Evolutionary conservation across 1,139 yeast species (phyloP).

Genomic region (Diutina sp.): DNA sequence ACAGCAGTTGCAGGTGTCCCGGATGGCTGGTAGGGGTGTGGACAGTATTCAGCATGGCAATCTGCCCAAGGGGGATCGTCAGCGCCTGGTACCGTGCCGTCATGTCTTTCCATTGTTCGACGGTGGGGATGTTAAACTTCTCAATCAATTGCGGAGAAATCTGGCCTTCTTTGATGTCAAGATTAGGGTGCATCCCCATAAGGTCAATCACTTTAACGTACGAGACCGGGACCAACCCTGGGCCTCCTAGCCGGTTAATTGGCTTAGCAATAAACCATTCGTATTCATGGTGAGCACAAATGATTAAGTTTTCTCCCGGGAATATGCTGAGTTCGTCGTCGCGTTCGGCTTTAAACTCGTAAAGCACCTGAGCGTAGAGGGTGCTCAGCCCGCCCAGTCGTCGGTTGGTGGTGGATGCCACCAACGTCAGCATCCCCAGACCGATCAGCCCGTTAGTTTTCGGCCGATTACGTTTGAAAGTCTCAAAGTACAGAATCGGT

Average conservation of each 20-base stretch:
- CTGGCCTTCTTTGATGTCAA: conserved; percentile 13
- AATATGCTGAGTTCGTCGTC: conserved; percentile 73
- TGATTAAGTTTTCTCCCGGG: conserved; percentile 81
- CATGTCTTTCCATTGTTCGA: conserved; percentile 88
- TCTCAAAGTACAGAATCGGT: conserved; percentile 75
- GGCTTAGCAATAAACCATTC: conserved; percentile 99
- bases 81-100: conserved; percentile 92
- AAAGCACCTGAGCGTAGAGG: conserved; percentile 39
- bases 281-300: conserved; percentile 90
- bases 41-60: conserved; percentile 4
- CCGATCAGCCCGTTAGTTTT: not conserved
- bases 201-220: conserved; percentile 81
- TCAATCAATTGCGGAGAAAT: conserved; percentile 22
- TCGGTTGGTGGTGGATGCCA: not conserved
- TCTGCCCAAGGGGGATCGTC: conserved; percentile 62
- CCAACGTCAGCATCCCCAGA: not conserved
- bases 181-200: conserved; percentile 20
- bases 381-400: conserved; percentile 15
- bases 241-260: conserved; percentile 89
- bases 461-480: conserved; percentile 47
- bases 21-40: not conserved
- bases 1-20: not conserved
- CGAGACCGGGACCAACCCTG: conserved; percentile 88
- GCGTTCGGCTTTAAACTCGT: conserved; percentile 82
- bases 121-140: conserved; percentile 68